phyloP scores from a whole-genome alignment of 768 basidiomycete species.

The Candolleomyces efflorescens region DNA sequence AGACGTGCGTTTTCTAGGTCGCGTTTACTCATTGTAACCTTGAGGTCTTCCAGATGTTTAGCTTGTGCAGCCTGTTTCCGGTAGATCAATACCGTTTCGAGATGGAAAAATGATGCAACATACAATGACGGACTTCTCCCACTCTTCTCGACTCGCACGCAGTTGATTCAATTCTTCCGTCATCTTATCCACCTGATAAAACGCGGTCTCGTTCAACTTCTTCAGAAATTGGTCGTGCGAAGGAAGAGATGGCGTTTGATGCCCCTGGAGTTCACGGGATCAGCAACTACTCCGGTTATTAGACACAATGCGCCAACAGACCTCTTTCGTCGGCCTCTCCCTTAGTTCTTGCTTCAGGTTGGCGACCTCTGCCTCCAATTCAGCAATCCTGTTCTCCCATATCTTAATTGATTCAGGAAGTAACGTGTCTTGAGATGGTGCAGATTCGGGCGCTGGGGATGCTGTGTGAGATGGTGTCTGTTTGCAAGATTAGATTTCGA shows the following conservation, averaged over 20 bases:
- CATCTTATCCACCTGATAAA: background rate
- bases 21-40: slow-evolving; percentile 52
- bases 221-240: background rate
- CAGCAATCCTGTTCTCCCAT: slow-evolving; percentile 42
- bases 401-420: slow-evolving; percentile 38
- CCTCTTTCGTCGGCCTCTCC: background rate
- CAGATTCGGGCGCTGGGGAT: slow-evolving; percentile 19
- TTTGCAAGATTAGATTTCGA: slow-evolving; percentile 38
- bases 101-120: slow-evolving; percentile 17
- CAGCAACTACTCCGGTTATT: background rate
- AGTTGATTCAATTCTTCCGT: slow-evolving; percentile 39
- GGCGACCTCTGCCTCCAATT: slow-evolving; percentile 43
- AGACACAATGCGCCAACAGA: background rate
- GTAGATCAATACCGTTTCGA: background rate
- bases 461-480: slow-evolving; percentile 31
- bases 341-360: background rate
- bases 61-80: background rate
- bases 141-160: slow-evolving; percentile 36
- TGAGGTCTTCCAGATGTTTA: slow-evolving; percentile 29
- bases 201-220: background rate
- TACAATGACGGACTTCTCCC: slow-evolving; percentile 43
- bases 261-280: background rate
- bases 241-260: slow-evolving; percentile 32
- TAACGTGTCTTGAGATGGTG: slow-evolving; percentile 25
- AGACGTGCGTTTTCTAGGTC: slow-evolving; percentile 65